Base-by-base conservation (phyloP, 1,139 yeast genomes). In the Magnusiomyces suaveolens region DNA sequence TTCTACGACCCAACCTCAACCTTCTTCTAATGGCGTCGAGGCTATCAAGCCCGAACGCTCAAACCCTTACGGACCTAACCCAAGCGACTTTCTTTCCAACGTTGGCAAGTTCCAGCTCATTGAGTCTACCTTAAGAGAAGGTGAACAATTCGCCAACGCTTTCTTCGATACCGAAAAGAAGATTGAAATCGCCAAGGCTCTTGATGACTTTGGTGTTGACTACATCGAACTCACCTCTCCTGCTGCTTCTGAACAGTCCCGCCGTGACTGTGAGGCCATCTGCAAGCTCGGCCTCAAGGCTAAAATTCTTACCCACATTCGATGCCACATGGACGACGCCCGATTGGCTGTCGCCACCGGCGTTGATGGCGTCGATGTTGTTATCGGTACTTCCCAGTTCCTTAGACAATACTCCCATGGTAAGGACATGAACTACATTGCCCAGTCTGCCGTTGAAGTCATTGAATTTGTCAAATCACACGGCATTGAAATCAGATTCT, bases 261-360 rank as follows among this genome's bases (percentile, higher is more conserved):
- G 94, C 71, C 75, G 71, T 63, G 98, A 92, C 73, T 90, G 97
- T 77, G 97, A 92, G 75, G 97, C 97, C 58, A 92, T 92, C 64
- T 92, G 97, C 79, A 90, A 92, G 77, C 79, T 92, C 63, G 97
- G 97, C 2, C 82, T 92, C 70, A 89, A 87, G 76, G 94, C 97
- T 61, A 92, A 92, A 77, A 88, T 90, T 61, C 80, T 90, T 65
- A 80, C 84, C 32, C 97, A 90, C 71, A 90, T 90, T 65, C 83
- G 97, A 75, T 92, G 98, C 73, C 97, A 90, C 72, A 90, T 92
- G 97, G 97, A 92, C 70, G 98, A 92, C 67, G 98, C 97, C 60
- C 80, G 85, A 69, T 87, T 92, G 56, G 98, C 98, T 2, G 98
- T 92, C 38, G 90, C 88, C 69, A 92, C 97, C 49, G 97, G 98